Conservation (phyloP, 2,329 filamentous ascomycete genomes). For the Paraphoma chrysanthemicola region DNA sequence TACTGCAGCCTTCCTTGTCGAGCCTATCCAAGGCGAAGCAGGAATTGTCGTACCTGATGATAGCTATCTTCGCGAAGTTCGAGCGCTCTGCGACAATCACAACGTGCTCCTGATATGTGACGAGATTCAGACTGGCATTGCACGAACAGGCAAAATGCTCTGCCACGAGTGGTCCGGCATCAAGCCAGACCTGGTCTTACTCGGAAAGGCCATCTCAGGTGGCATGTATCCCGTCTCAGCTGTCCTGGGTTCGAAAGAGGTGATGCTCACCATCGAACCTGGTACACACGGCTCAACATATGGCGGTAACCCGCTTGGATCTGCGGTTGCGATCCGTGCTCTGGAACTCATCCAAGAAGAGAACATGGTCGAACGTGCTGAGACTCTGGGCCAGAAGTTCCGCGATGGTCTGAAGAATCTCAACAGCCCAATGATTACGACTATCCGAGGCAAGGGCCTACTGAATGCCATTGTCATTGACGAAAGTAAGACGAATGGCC, state of each 20-base stretch:
- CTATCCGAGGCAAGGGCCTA: conserved; percentile 88
- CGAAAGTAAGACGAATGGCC: conserved; percentile 81
- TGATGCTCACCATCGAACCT: conserved; percentile 95
- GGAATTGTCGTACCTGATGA: conserved; percentile 95
- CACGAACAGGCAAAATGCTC: conserved; percentile 90
- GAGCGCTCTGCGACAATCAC: conserved; percentile 89
- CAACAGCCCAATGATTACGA: conserved; percentile 79
- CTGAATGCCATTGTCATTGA: conserved; percentile 97
- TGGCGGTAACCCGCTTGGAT: conserved; percentile 94
- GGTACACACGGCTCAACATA: conserved; percentile 99
- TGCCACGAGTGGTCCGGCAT: conserved; percentile 95
- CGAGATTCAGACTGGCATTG: conserved; percentile 98
- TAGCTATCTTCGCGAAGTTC: conserved; percentile 80
- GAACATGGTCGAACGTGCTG: conserved; percentile 81
- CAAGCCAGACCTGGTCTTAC: conserved; percentile 91
- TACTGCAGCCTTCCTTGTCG: conserved; percentile 90
- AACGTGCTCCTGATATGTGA: conserved; percentile 97
- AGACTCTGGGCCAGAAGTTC: conserved; percentile 82
- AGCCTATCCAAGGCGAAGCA: conserved; percentile 97
- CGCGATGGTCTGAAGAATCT: conserved; percentile 78
- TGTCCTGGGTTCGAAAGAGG: conserved; percentile 83
- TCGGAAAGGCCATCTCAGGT: conserved; percentile 97
- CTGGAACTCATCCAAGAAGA: conserved; percentile 94
- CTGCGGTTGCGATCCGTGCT: conserved; percentile 92
- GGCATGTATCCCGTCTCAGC: conserved; percentile 99